Evolutionary conservation across 768 basidiomycete species (phyloP).

Genomic region (Lactifluus piperatus): DNA sequence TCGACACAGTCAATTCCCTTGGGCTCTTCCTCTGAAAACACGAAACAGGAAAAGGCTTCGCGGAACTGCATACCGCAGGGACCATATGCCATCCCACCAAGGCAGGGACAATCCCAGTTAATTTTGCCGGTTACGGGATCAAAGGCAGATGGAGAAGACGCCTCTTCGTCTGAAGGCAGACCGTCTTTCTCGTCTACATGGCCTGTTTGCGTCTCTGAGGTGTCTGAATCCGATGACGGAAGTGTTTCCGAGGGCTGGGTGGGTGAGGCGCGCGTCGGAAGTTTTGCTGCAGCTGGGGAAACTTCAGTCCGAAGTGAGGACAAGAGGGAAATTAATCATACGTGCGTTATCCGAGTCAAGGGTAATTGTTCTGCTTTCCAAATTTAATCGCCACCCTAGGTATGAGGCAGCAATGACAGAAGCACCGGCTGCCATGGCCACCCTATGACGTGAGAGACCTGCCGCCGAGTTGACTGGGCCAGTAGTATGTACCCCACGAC

Average conservation of each 20-base stretch:
- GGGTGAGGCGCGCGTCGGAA: background rate
- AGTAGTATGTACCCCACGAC: conserved; percentile 16
- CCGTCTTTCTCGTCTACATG: conserved; percentile 11
- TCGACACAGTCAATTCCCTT: conserved; percentile 98
- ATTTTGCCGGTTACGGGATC: conserved; percentile 98
- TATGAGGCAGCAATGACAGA: conserved; percentile 28
- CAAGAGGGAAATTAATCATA: background rate
- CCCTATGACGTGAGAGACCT: conserved; percentile 12
- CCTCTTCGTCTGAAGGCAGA: conserved; percentile 24
- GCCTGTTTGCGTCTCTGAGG: background rate
- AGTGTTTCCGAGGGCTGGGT: conserved; percentile 1
- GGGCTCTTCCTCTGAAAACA: conserved; percentile 88
- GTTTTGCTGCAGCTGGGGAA: conserved; percentile 8
- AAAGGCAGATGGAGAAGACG: conserved; percentile 50
- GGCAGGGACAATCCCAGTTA: conserved; percentile 99
- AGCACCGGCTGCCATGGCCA: conserved; percentile 25
- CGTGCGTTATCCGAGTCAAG: conserved; percentile 20
- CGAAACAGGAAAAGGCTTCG: conserved; percentile 95
- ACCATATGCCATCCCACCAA: conserved; percentile 98
- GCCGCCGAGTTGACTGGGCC: background rate
- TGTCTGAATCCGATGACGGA: background rate
- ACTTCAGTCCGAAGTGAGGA: conserved; percentile 5
- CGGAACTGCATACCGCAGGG: conserved; percentile 92
- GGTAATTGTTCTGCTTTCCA: conserved; percentile 20
- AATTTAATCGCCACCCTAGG: conserved; percentile 26